phyloP scores from a whole-genome alignment of 2,329 filamentous ascomycete species.

The Nigrospora oryzae region DNA sequence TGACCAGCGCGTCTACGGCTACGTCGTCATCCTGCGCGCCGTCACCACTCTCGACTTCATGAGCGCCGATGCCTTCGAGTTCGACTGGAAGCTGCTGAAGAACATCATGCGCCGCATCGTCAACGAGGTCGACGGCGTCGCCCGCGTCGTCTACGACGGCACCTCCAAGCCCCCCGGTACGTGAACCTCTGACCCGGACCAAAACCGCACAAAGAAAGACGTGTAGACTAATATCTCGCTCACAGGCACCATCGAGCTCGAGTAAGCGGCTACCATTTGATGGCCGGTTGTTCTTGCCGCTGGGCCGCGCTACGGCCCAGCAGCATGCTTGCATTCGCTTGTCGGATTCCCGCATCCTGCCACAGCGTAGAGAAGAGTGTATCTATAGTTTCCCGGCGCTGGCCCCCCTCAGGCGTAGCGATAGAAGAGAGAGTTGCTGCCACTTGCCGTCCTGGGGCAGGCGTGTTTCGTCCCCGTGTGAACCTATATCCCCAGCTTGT shows the following conservation, averaged over 20 bases:
- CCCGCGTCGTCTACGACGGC: slow-evolving; percentile 61
- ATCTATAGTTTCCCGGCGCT: too few species aligned
- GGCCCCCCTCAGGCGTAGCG: too few species aligned
- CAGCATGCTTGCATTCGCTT: too few species aligned
- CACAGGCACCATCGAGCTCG: slow-evolving; percentile 61
- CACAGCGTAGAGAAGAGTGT: too few species aligned
- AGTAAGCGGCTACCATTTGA: background rate
- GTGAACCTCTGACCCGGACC: background rate
- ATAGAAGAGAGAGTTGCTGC: too few species aligned
- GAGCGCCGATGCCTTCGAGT: slow-evolving; percentile 54
- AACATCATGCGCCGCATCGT: slow-evolving; percentile 59
- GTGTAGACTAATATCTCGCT: slow-evolving; percentile 12
- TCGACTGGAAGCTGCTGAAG: slow-evolving; percentile 54
- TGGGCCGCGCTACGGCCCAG: too few species aligned
- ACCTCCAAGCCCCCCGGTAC: slow-evolving; percentile 40
- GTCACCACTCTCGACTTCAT: slow-evolving; percentile 56
- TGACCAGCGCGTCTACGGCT: slow-evolving; percentile 37
- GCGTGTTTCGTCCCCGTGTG: too few species aligned
- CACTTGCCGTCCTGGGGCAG: too few species aligned
- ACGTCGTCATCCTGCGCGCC: slow-evolving; percentile 30
- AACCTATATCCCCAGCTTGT: too few species aligned
- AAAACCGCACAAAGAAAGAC: background rate
- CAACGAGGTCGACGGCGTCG: slow-evolving; percentile 67
- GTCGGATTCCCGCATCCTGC: too few species aligned
- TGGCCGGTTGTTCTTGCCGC: background rate